Percentiles rank a stretch among this genome's conserved stretches.
Conservation (phyloP, 2,329 filamentous ascomycete species). For the Hypoxylon sp. region DNA sequence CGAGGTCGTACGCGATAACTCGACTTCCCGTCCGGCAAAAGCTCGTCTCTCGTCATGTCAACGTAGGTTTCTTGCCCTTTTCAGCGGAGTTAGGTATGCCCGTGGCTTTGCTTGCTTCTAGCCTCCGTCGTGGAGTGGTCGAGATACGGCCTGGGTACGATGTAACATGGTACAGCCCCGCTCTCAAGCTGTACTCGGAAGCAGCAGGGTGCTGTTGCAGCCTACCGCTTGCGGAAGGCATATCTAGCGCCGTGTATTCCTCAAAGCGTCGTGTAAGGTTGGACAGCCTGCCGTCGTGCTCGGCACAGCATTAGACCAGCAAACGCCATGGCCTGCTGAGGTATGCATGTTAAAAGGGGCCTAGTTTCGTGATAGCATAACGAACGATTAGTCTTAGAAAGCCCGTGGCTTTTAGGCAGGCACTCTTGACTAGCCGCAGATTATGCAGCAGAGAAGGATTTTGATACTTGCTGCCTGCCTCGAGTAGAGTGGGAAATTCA, state of each 20-base stretch:
- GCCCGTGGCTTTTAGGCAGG: too few species aligned
- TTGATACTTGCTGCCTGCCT: not conserved
- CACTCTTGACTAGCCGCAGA: not conserved
- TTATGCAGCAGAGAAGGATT: not conserved
- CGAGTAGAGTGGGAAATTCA: not conserved
- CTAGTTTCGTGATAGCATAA: not conserved
- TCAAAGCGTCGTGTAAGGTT: not conserved
- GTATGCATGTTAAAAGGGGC: not conserved
- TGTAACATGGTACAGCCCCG: constrained; percentile 12
- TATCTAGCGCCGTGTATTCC: not conserved
- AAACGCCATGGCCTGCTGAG: not conserved
- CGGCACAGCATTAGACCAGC: not conserved
- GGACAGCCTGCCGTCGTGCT: not conserved
- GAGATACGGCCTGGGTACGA: constrained; percentile 1
- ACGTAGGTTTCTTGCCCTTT: not conserved
- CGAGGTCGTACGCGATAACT: not conserved
- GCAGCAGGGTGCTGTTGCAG: not conserved
- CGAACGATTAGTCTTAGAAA: not conserved
- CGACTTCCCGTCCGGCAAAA: not conserved
- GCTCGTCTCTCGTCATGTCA: not conserved
- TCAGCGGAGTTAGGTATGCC: not conserved
- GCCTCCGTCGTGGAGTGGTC: not conserved
- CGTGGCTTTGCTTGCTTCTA: not conserved
- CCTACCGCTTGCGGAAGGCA: constrained; percentile 2
- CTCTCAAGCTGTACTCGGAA: not conserved